A percentile compares a stretch with the other conserved stretches of the same genome.
Conservation (phyloP, 1,139 yeast genomes). For the Kluyveromyces marxianus region DNA sequence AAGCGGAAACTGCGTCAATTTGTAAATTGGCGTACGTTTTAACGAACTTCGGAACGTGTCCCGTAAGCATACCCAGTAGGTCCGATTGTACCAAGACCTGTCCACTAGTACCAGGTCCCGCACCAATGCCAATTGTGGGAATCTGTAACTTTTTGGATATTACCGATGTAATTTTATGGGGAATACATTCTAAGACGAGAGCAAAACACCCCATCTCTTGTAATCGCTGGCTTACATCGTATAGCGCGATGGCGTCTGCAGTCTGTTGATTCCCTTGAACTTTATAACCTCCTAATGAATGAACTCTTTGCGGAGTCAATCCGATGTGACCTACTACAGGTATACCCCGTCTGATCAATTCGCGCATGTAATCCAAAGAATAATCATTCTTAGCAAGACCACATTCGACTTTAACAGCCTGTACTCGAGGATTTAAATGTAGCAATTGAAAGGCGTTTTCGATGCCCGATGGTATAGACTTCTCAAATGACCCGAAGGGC, state of each 20-base stretch:
- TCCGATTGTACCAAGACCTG: conserved; percentile 89
- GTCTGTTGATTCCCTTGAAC: conserved; percentile 65
- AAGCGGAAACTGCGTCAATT: conserved; percentile 43
- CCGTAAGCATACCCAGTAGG: conserved; percentile 65
- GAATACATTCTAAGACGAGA: conserved; percentile 79
- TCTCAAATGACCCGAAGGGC: conserved; percentile 83
- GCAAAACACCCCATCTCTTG: conserved; percentile 75
- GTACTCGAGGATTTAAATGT: conserved; percentile 54
- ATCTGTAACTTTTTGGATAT: conserved; percentile 53
- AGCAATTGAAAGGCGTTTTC: conserved; percentile 56
- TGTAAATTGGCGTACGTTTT: conserved; percentile 56
- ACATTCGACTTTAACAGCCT: conserved; percentile 85
- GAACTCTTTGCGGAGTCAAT: conserved; percentile 79
- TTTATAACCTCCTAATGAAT: conserved; percentile 77
- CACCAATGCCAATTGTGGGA: conserved; percentile 95
- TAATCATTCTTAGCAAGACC: conserved; percentile 46
- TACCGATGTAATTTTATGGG: conserved; percentile 58
- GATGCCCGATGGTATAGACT: conserved; percentile 56
- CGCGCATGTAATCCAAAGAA: conserved; percentile 19
- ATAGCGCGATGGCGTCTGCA: conserved; percentile 49
- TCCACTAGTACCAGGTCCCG: conserved; percentile 78
- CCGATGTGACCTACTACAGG: conserved; percentile 94
- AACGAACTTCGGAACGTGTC: conserved; percentile 64
- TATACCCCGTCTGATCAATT: conserved; percentile 48
- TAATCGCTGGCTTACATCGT: conserved; percentile 59